Evolutionary conservation across 306 rosid species (phyloP).

Genomic region (Lagenaria siceraria): DNA sequence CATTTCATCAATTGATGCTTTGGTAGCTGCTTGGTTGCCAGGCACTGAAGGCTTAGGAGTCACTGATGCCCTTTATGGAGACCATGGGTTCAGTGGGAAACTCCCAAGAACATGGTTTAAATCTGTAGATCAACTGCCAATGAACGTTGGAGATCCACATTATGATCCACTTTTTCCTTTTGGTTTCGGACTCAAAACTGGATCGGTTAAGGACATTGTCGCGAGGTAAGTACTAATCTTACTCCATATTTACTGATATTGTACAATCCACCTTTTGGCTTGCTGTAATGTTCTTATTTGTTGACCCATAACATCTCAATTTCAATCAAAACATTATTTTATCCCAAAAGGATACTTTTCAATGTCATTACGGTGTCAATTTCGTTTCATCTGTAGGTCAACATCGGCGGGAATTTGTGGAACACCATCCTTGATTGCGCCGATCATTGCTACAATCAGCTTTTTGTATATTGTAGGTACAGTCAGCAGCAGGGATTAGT

Average conservation of each 20-base stretch:
- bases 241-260: neutral
- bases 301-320: neutral
- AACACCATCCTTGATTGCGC: slow-evolving; percentile 15
- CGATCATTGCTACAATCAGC: neutral
- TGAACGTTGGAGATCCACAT: slow-evolving; percentile 77
- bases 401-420: slow-evolving; percentile 37
- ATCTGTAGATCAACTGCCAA: slow-evolving; percentile 79
- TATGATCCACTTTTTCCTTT: slow-evolving; percentile 94
- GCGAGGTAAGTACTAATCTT: slow-evolving; percentile 32
- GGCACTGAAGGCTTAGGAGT: slow-evolving; percentile 90
- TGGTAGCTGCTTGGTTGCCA: slow-evolving; percentile 92
- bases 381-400: slow-evolving; percentile 37
- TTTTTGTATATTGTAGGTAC: slow-evolving; percentile 25
- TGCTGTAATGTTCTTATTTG: neutral
- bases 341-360: neutral
- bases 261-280: no score
- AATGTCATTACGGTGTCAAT: neutral
- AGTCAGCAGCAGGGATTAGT: neutral
- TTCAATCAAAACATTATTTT: neutral
- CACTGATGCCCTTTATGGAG: slow-evolving; percentile 75
- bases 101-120: slow-evolving; percentile 91
- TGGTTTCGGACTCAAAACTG: slow-evolving; percentile 61
- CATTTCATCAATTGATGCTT: slow-evolving; percentile 44
- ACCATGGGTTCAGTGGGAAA: slow-evolving; percentile 73
- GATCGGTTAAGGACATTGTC: slow-evolving; percentile 53